Evolutionary conservation across 768 basidiomycete genomes (phyloP).

Genomic region (Filobasidium floriforme): DNA sequence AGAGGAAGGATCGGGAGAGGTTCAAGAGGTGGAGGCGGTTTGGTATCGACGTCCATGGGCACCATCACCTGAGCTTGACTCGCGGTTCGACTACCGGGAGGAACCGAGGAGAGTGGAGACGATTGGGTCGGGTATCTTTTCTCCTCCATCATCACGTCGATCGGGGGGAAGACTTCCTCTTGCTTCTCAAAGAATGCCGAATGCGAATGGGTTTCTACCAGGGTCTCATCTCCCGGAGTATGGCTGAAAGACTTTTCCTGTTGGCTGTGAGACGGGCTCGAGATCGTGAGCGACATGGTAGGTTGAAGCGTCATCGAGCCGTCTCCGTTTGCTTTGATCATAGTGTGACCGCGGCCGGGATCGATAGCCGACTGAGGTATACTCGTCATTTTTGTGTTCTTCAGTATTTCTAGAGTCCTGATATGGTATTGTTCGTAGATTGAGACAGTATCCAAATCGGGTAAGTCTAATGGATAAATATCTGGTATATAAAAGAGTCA

Average conservation of each 20-base stretch:
- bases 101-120: background rate
- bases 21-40: background rate
- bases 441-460: too few species aligned
- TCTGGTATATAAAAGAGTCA: too few species aligned
- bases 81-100: background rate
- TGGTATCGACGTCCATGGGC: background rate
- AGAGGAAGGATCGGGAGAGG: slow-evolving; percentile 14
- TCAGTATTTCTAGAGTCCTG: too few species aligned
- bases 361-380: too few species aligned
- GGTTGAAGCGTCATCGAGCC: background rate
- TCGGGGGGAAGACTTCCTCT: background rate
- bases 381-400: too few species aligned
- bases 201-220: background rate
- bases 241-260: background rate
- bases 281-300: background rate
- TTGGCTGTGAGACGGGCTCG: background rate
- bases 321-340: slow-evolving; percentile 1
- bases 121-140: background rate
- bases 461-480: too few species aligned
- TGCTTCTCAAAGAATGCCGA: background rate
- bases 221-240: background rate
- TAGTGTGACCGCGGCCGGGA: too few species aligned
- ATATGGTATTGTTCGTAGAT: too few species aligned
- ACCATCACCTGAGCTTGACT: too few species aligned
- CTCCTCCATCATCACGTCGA: background rate